Percentiles rank a stretch among this genome's conserved stretches.
Evolutionary conservation across 108 stramenopile genomes (phyloP).

Genomic region (Mediolabrus comicus): DNA sequence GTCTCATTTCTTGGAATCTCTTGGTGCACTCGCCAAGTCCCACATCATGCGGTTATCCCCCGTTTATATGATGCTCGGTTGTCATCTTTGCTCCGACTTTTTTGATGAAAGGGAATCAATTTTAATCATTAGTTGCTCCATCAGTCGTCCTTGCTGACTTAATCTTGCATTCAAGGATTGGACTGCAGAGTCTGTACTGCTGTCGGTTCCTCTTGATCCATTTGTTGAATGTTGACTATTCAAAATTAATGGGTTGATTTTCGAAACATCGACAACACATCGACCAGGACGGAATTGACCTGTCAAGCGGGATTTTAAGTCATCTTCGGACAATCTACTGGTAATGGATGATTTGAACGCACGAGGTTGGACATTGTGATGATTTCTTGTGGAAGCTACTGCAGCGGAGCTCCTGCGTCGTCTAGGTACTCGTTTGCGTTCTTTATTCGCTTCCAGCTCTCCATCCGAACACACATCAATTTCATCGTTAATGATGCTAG

Average conservation of each 20-base stretch:
- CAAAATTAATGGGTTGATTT: constrained; percentile 18
- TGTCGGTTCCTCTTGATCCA: background rate
- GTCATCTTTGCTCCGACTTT: background rate
- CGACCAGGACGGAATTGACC: constrained; percentile 16
- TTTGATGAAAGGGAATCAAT: background rate
- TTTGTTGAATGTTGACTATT: constrained; percentile 1
- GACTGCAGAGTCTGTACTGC: background rate
- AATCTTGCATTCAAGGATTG: constrained; percentile 10
- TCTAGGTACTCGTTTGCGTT: background rate
- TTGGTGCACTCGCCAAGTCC: no score
- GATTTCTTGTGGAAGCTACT: no score
- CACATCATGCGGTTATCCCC: no score
- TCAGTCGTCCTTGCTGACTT: constrained; percentile 12
- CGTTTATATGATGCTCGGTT: no score
- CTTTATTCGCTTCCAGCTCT: constrained; percentile 2
- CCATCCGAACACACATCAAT: constrained; percentile 19
- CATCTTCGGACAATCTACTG: constrained; percentile 1
- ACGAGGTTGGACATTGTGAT: no score
- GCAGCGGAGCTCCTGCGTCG: background rate
- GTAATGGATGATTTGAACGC: background rate
- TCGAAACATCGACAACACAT: constrained; percentile 1
- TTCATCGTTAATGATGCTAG: background rate
- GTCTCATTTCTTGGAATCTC: no score
- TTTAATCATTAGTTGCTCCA: constrained; percentile 3
- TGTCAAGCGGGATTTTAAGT: constrained; percentile 1